Evolutionary conservation across 176 grass and related monocot genomes (phyloP), one percentile per base, ranked within the genome.

Genomic region (Musa itinerans): DNA sequence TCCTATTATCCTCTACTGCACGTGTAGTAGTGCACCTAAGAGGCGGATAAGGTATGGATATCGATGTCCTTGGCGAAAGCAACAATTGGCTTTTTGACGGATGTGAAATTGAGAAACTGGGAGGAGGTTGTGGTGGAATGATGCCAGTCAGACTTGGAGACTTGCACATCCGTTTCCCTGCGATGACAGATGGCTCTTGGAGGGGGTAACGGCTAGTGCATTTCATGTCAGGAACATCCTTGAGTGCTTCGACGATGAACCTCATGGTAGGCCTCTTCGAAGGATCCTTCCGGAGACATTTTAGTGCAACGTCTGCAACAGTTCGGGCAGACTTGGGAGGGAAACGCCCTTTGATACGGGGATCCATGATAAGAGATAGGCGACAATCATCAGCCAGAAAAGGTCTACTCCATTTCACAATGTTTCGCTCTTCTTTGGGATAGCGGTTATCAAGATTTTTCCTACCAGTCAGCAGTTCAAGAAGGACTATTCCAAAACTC

Each of bases 221-320:
- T 76, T 94, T 99, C 82, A 94, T 99, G 69, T 99, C 90, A 64
- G 91, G 86, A 53, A 99, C 86, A 14, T 80, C 71, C 59, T 80
- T 73, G 50, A 99, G 81, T 57, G 76, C 69, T 68, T 99, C 82
- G 74, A 87, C 84, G 19, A 99, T 87, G 3, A 74, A 64, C 76
- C 95, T 90, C 95, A 99, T 99, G 20, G 88, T 89, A 50, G 95
- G 95, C 54, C 95, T 86, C 52, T 89, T 88, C 14, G 84, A 93
- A 25, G 95, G 84, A 76, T 94, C 95, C 22, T 83, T 99, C 21
- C 82, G 65, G 58, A 99, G 81, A 54, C 90, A 99, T 78, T 87
- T 99, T 8, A 94, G 57, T 24, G 88, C 89, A n/a, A 94, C 78
- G 63, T 99, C 84, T 6, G 90, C 95, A 13, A 99, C 90, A 27